Base-by-base conservation (phyloP, 108 stramenopile genomes). In the Craspedostauros australis region DNA sequence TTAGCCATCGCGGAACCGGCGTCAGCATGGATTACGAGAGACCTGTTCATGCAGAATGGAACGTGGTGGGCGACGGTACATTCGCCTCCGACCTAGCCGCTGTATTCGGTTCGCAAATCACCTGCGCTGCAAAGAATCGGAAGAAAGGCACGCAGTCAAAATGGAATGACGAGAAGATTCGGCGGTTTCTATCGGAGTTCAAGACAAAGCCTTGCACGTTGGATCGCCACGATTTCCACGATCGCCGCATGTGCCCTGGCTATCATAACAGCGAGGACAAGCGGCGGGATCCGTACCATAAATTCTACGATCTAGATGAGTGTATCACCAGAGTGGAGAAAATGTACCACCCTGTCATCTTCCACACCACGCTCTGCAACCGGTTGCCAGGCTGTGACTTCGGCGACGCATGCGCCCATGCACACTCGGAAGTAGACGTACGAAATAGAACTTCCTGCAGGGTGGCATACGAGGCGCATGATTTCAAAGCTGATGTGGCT, bases 311-410 rank as follows among this genome's bases (percentile, higher is more conserved):
- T 4, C 28, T 23, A 6, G 52, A 54, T 5, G 34, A 54, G 4
- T 8, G 24, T 5, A 18, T 37, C 18, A 54, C 8, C 15, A 5
- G 8, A 6, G 19, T 41, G 4, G 52, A 54, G 39, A 37, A 6
- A 4, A 54, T 54, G 52, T 54, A 54, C 26, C 52, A 54, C 15
- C 52, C 52, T 16, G 40, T 37, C 19, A n/a, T 20, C 16, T 54
- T 54, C 26, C 52, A 37, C n/a, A 54, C 52, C 5, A n/a, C 5
- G 5, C 4, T 39, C 5, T 54, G 52, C n/a, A 5, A 37, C 16
- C 33, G 40, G n/a, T 33, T 33, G 14, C 15, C 22, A 31, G 39
- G 26, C 22, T 54, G 52, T n/a, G 5, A 33, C 5, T 41, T 54
- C 34, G 5, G 4, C 5, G 26, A 54, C 36, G 8, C 16, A 7